phyloP scores from a whole-genome alignment of 495 filamentous ascomycete species.

The Hyaloscypha hepaticicola region DNA sequence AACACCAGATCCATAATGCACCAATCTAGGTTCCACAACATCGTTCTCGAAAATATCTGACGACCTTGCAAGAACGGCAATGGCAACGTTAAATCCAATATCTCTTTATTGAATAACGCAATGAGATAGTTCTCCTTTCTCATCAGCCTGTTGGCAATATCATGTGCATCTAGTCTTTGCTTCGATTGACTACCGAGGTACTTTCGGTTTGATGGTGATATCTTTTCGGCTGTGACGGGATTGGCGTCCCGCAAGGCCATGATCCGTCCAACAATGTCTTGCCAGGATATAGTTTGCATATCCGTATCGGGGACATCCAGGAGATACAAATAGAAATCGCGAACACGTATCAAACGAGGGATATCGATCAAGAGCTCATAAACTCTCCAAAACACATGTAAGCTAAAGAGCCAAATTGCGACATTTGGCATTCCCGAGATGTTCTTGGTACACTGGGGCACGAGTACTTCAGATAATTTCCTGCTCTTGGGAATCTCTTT shows the following conservation, averaged over 20 bases:
- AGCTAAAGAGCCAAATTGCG: constrained; percentile 79
- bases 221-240: constrained; percentile 68
- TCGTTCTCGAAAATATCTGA: constrained; percentile 73
- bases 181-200: constrained; percentile 85
- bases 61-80: constrained; percentile 78
- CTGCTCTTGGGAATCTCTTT: constrained; percentile 69
- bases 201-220: constrained; percentile 53
- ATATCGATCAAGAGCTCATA: constrained; percentile 75
- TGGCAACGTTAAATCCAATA: constrained; percentile 81
- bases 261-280: constrained; percentile 84
- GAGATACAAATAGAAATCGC: constrained; percentile 85
- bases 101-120: constrained; percentile 93
- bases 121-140: constrained; percentile 95
- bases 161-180: constrained; percentile 92
- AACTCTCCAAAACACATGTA: constrained; percentile 81
- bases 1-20: constrained; percentile 94
- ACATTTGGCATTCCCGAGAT: constrained; percentile 82
- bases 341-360: constrained; percentile 71
- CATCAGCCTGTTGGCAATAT: constrained; percentile 97
- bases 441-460: constrained; percentile 79
- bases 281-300: constrained; percentile 96
- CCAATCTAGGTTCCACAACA: constrained; percentile 86
- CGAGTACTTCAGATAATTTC: constrained; percentile 71
- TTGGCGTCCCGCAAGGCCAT: constrained; percentile 89
- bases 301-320: constrained; percentile 86